phyloP scores from a whole-genome alignment of 257 asterid species.

The Plectranthus barbatus region DNA sequence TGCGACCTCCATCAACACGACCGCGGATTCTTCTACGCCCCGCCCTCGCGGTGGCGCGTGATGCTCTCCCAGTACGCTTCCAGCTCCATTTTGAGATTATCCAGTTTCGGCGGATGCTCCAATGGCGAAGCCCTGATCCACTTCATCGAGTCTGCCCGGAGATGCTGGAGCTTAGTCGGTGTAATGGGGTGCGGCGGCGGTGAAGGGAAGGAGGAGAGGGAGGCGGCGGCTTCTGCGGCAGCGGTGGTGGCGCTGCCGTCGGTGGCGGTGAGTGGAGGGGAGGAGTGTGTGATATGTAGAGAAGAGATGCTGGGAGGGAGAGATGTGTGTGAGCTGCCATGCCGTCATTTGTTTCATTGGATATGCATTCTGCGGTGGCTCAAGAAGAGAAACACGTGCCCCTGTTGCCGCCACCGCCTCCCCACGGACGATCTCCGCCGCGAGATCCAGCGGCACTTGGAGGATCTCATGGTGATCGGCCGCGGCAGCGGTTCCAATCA shows the following conservation, averaged over 20 bases:
- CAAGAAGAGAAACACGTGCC: slow-evolving; percentile 64
- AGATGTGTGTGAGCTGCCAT: slow-evolving; percentile 82
- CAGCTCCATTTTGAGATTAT: slow-evolving; percentile 23
- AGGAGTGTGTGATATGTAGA: slow-evolving; percentile 70
- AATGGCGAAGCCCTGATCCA: slow-evolving; percentile 32
- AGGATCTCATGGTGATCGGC: slow-evolving; percentile 36
- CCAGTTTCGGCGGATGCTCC: slow-evolving; percentile 39
- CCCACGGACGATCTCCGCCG: slow-evolving; percentile 67
- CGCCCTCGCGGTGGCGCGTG: slow-evolving; percentile 48
- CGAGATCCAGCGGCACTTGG: slow-evolving; percentile 72
- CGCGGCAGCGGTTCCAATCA: slow-evolving; percentile 50
- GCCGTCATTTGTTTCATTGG: slow-evolving; percentile 86
- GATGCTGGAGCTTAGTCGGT: slow-evolving; percentile 49
- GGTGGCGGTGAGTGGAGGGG: slow-evolving; percentile 32
- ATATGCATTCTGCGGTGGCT: slow-evolving; percentile 69
- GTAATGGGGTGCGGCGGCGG: slow-evolving; percentile 28
- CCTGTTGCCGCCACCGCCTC: slow-evolving; percentile 77
- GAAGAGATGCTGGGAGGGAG: slow-evolving; percentile 74
- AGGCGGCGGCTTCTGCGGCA: slow-evolving; percentile 48
- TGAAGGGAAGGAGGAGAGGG: slow-evolving; percentile 27
- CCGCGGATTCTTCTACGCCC: slow-evolving; percentile 32
- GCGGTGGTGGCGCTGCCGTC: slow-evolving; percentile 71
- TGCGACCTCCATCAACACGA: slow-evolving; percentile 67
- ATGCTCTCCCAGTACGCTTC: slow-evolving; percentile 33
- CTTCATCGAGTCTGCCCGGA: slow-evolving; percentile 40